phyloP scores from a whole-genome alignment of 179 eudicot genomes.

The Spergularia azorica region DNA sequence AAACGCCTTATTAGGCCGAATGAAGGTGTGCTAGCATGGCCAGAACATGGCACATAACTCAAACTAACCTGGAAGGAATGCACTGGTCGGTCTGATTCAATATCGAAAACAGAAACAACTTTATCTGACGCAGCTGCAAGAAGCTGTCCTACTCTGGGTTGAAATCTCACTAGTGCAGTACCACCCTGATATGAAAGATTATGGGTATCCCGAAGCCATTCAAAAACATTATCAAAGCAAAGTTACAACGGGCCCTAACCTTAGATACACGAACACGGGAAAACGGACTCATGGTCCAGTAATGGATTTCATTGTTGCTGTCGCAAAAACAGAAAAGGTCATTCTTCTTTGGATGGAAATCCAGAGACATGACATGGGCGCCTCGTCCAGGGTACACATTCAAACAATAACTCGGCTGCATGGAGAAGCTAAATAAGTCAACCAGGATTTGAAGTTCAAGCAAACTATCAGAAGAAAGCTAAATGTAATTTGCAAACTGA shows the following conservation, averaged over 20 bases:
- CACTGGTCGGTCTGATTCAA: slow-evolving; percentile 66
- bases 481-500: slow-evolving; percentile 34
- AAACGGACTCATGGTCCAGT: slow-evolving; percentile 74
- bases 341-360: slow-evolving; percentile 82
- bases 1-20: neutral
- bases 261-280: slow-evolving; percentile 67
- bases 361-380: slow-evolving; percentile 76
- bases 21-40: neutral
- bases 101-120: slow-evolving; percentile 73
- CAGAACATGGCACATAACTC: neutral
- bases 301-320: slow-evolving; percentile 75
- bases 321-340: slow-evolving; percentile 91
- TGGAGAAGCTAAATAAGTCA: slow-evolving; percentile 19
- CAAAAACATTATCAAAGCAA: neutral
- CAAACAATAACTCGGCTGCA: slow-evolving; percentile 82
- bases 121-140: slow-evolving; percentile 86
- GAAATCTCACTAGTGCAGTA: slow-evolving; percentile 87
- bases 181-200: slow-evolving; percentile 60
- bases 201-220: slow-evolving; percentile 6
- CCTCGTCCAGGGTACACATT: slow-evolving; percentile 62
- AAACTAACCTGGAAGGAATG: slow-evolving; percentile 68
- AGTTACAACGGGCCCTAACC: slow-evolving; percentile 38
- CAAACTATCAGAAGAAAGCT: slow-evolving; percentile 10
- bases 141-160: slow-evolving; percentile 71
- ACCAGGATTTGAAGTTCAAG: slow-evolving; percentile 7